Evolutionary conservation across 2,329 filamentous ascomycete genomes (phyloP).

Genomic region (Hirsutella thompsonii): DNA sequence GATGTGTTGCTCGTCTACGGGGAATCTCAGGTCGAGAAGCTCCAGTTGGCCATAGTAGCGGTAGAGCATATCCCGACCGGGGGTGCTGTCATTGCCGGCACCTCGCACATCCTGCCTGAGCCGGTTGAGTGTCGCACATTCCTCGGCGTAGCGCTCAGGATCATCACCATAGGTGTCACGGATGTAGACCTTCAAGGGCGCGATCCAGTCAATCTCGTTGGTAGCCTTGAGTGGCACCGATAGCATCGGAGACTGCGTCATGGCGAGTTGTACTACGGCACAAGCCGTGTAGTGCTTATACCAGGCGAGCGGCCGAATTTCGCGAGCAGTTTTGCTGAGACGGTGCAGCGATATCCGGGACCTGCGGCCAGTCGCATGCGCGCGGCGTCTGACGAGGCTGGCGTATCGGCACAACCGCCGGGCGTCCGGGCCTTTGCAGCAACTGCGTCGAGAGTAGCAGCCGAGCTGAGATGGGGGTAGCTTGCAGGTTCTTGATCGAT

Average conservation of each 20-base stretch:
- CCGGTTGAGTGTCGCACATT: conserved; percentile 88
- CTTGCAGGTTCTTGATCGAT: background rate
- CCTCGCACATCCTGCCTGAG: conserved; percentile 97
- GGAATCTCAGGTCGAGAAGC: conserved; percentile 84
- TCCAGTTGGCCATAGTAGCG: conserved; percentile 97
- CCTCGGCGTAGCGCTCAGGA: conserved; percentile 87
- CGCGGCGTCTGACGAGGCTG: background rate
- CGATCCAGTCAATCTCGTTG: conserved; percentile 97
- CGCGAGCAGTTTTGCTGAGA: background rate
- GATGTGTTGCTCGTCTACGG: conserved; percentile 97
- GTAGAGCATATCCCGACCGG: conserved; percentile 85
- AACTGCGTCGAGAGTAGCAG: conserved; percentile 2
- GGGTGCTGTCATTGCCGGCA: conserved; percentile 90
- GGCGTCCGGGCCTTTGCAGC: background rate
- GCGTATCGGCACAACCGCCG: conserved; percentile 1
- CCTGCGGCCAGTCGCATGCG: conserved; percentile 5
- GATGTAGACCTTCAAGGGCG: conserved; percentile 86
- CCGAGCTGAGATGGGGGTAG: background rate
- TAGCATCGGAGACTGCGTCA: conserved; percentile 89
- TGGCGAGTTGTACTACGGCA: conserved; percentile 20
- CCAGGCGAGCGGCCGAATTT: background rate
- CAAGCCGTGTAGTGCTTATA: background rate
- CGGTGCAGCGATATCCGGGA: conserved; percentile 1
- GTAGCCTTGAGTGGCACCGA: conserved; percentile 86
- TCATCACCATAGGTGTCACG: conserved; percentile 90